phyloP scores from a whole-genome alignment of 108 stramenopile genomes.

The Skeletonema costatum region DNA sequence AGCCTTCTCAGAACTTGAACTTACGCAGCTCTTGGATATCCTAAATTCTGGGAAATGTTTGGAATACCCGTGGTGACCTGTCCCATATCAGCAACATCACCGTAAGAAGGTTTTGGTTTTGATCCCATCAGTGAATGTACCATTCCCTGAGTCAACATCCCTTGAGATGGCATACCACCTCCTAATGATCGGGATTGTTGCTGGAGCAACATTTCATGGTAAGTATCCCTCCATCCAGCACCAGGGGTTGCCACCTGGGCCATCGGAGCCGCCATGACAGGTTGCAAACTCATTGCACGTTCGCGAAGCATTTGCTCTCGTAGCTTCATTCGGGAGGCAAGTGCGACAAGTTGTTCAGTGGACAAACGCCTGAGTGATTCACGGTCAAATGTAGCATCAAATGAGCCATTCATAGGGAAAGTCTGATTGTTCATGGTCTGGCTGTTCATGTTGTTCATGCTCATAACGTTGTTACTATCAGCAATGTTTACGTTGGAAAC shows the following conservation, averaged over 20 bases:
- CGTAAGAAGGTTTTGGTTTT: neutral
- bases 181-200: neutral
- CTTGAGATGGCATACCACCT: too few species aligned
- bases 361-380: neutral
- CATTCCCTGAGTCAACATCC: neutral
- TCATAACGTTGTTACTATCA: neutral
- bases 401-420: neutral
- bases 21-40: neutral
- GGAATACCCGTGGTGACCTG: neutral
- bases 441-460: neutral
- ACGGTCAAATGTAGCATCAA: neutral
- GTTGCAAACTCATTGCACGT: neutral
- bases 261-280: neutral
- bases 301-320: neutral
- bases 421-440: neutral
- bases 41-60: neutral
- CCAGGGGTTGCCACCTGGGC: neutral
- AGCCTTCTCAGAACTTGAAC: neutral
- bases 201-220: neutral
- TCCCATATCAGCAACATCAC: neutral
- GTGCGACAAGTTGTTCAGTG: neutral
- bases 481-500: neutral
- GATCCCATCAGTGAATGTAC: neutral
- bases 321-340: neutral
- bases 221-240: neutral